These are phyloP conservation scores for Comarum palustre DNA, from an alignment of 306 rosid genomes.

Conservation along the genomic window DNA sequence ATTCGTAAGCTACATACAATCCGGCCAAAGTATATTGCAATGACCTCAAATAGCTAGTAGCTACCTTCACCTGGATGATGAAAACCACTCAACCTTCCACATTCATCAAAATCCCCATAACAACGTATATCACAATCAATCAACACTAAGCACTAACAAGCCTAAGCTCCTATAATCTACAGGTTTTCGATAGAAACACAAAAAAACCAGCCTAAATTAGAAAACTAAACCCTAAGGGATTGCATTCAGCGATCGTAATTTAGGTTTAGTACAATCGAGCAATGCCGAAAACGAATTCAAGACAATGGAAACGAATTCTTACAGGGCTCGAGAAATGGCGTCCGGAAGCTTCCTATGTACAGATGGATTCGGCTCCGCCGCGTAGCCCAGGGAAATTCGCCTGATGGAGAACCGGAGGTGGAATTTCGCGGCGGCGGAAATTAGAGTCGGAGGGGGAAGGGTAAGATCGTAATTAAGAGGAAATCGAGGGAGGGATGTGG, in stretches of 20 bases:
- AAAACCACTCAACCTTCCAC: not conserved
- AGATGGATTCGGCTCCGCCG: conserved; percentile 18
- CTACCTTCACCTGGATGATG: not conserved
- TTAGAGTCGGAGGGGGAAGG: conserved; percentile 19
- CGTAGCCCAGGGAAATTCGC: conserved; percentile 14
- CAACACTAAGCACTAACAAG: not conserved
- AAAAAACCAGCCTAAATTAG: not conserved
- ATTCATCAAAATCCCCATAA: not conserved
- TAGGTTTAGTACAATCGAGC: conserved; percentile 18
- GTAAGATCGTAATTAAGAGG: conserved; percentile 33
- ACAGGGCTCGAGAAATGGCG: conserved; percentile 25
- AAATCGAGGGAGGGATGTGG: conserved; percentile 12
- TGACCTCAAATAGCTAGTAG: not conserved
- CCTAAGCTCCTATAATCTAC: conserved; percentile 17
- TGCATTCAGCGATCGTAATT: conserved; percentile 20
- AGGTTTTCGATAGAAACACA: not conserved
- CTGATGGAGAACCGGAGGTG: conserved; percentile 18
- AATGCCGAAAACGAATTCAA: not conserved
- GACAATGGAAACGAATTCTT: not conserved
- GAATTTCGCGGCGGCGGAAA: conserved; percentile 16
- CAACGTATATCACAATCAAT: not conserved
- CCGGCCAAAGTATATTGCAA: not conserved
- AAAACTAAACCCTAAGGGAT: conserved; percentile 10
- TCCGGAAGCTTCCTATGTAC: conserved; percentile 22
- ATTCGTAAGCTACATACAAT: not conserved